Base-by-base conservation (phyloP, 768 basidiomycete genomes). In the Fibroporia radiculosa region DNA sequence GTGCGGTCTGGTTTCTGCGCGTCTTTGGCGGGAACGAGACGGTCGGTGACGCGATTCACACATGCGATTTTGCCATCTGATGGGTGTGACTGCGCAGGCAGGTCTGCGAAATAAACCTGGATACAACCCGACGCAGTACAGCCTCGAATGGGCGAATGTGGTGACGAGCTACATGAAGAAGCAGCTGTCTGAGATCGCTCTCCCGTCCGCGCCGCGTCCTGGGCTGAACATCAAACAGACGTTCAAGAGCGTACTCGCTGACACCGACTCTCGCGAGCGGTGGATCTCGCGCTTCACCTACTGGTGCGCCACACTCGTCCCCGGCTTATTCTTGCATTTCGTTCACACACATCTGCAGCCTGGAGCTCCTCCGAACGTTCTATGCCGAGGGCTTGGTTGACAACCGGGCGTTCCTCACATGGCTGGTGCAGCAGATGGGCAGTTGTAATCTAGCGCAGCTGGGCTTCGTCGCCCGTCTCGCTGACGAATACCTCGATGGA, bases 11-110 rank as follows among this genome's bases (percentile, higher is more conserved):
- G 90, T 86, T 91, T 58, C 68, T 92, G 22, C 76, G 89, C 16
- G 87, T 90, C 3, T 78, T 90, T 54, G 90, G 90, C 20, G 87
- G 83, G 16, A 90, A 91, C 53, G 90, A 93, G 64, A 87, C 84
- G 39, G 87, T 88, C 4, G 14, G 24, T 6, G n/a, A n/a, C 23
- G 23, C 5, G 13, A 51, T 31, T 36, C 22, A 40, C 34, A 26
- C 43, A 33, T 13, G n/a, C 29, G 29, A 31, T n/a, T 8, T 31
- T 31, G 29, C n/a, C n/a, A 31, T 31, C 29, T 31, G 10, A 31
- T 8, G n/a, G 8, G 29, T 8, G 12, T 6, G 12, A 20, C 20
- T 14, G 31, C 27, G 25, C 49, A 86, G 86, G 78, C 82, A 18
- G 85, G 83, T 23, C 63, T 87, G 32, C 73, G 84, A 33, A 84